Evolutionary conservation across 2,329 filamentous ascomycete genomes (phyloP).

Genomic region (Cladosporium cucumerinum): DNA sequence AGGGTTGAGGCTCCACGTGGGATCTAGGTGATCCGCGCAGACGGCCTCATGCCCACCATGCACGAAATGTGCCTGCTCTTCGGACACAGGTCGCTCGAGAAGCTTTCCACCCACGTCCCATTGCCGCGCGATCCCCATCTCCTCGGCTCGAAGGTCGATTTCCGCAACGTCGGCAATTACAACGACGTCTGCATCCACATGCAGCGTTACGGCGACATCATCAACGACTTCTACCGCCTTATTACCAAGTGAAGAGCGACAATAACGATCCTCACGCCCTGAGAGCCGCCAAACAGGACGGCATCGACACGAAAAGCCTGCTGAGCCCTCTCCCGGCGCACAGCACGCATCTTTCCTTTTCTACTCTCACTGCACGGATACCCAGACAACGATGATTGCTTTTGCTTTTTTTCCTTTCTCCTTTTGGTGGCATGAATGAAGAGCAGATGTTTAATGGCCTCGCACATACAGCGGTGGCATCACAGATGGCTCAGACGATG

Average conservation of each 20-base stretch:
- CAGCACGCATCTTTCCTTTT: background rate
- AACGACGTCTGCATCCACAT: background rate
- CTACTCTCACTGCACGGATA: background rate
- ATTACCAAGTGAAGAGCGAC: background rate
- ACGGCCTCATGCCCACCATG: background rate
- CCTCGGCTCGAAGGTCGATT: background rate
- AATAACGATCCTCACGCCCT: background rate
- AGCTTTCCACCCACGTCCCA: background rate
- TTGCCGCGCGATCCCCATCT: background rate
- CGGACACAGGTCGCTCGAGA: background rate
- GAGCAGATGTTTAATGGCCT: background rate
- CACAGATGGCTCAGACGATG: background rate
- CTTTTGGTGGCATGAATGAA: background rate
- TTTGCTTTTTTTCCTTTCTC: background rate
- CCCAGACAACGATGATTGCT: background rate
- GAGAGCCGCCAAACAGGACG: background rate
- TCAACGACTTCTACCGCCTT: background rate
- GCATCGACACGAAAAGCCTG: background rate
- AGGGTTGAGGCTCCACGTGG: background rate
- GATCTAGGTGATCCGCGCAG: conserved; percentile 6
- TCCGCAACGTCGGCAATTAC: background rate
- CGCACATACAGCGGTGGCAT: background rate
- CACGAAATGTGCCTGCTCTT: background rate
- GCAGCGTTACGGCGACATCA: background rate
- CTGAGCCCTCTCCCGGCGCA: background rate